Percentiles rank a stretch among this genome's conserved stretches.
phyloP scores from a whole-genome alignment of 768 basidiomycete species.

The Boletus sensibilis region DNA sequence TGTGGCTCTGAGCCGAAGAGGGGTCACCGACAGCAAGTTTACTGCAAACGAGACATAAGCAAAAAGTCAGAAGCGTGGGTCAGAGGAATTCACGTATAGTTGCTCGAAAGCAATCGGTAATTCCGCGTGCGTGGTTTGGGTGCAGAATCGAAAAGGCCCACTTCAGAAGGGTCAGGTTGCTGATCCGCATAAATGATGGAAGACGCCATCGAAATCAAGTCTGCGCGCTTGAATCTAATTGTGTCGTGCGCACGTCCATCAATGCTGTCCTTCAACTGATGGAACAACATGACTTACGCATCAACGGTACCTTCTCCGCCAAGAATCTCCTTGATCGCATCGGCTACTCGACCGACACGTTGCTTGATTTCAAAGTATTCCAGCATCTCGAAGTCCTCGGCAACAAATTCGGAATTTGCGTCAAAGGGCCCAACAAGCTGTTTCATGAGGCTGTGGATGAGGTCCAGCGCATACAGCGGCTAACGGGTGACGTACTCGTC shows the following conservation, averaged over 20 bases:
- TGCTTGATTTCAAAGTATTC: conserved; percentile 72
- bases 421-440: conserved; percentile 79
- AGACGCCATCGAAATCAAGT: conserved; percentile 62
- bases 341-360: conserved; percentile 65
- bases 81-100: conserved; percentile 59
- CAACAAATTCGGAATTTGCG: conserved; percentile 49
- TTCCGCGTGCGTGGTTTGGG: conserved; percentile 55
- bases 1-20: conserved; percentile 61
- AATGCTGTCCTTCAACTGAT: neutral
- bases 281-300: conserved; percentile 35
- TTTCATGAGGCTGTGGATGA: conserved; percentile 2
- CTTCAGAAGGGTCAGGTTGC: conserved; percentile 69
- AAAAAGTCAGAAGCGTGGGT: neutral
- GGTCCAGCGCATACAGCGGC: neutral
- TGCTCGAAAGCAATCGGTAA: conserved; percentile 58
- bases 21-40: conserved; percentile 69
- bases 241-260: neutral
- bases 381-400: conserved; percentile 72
- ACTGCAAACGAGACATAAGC: conserved; percentile 37
- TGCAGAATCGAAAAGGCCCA: conserved; percentile 67
- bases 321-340: conserved; percentile 57
- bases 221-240: conserved; percentile 51
- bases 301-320: conserved; percentile 40
- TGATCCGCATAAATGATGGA: conserved; percentile 73
- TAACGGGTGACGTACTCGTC: conserved; percentile 57